Conservation (phyloP, 345 rosid species). For the Salix caprea region DNA sequence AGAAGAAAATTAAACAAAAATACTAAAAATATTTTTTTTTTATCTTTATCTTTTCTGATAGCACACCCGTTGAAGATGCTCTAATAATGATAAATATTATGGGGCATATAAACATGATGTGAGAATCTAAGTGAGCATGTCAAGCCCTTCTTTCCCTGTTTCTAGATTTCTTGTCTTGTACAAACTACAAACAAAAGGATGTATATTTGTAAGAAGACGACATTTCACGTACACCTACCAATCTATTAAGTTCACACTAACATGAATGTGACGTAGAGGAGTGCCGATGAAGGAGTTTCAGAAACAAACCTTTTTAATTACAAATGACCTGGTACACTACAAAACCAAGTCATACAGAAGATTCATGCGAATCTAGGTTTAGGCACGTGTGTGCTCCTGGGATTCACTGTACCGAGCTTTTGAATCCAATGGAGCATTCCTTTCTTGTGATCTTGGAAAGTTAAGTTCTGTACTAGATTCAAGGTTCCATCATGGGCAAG, state of each 20-base stretch:
- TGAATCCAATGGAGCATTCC: conserved; percentile 80
- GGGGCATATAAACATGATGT: neutral
- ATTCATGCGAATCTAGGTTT: conserved; percentile 65
- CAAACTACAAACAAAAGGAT: neutral
- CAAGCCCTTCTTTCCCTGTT: neutral
- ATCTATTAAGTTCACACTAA: conserved; percentile 11
- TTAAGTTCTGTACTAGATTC: conserved; percentile 39
- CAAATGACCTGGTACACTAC: conserved; percentile 35
- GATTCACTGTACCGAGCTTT: conserved; percentile 67
- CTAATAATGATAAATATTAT: no score
- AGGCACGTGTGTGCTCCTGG: conserved; percentile 33
- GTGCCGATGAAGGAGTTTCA: conserved; percentile 23
- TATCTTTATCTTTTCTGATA: no score
- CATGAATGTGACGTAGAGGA: conserved; percentile 15
- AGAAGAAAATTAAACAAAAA: no score
- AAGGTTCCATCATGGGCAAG: conserved; percentile 65
- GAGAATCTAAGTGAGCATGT: neutral
- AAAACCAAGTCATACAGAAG: conserved; percentile 28
- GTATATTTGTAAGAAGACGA: conserved; percentile 1
- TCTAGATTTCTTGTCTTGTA: neutral
- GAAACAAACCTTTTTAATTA: conserved; percentile 39
- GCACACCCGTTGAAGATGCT: no score
- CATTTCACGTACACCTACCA: conserved; percentile 6
- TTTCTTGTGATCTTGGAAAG: conserved; percentile 71
- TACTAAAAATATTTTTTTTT: no score